Base-by-base conservation (phyloP, 75 land plant species). In the Gnetum montanum region DNA sequence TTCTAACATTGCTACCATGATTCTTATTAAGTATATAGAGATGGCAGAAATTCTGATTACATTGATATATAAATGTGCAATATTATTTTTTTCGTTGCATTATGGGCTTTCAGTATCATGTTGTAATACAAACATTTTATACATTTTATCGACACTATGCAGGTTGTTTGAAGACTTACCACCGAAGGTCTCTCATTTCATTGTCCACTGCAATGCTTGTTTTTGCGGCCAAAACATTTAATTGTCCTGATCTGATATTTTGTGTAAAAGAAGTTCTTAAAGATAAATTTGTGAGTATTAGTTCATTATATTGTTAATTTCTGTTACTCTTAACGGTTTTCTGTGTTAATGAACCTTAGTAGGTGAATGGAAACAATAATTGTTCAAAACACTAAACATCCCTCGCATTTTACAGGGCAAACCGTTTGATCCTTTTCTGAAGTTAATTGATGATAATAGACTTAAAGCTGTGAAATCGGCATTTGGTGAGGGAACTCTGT, bases 391-490 rank as follows among this genome's bases (percentile, higher is more conserved):
- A n/a, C n/a, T n/a, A n/a, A n/a, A 6, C 10, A 19, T 64, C 34
- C 31, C 29, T 27, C 43, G 25, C 40, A 41, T 49, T 33, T 43
- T 23, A 33, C 50, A 4, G 56, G 66, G 27, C 52, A 40, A 53
- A 53, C 43, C 90, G 99, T 81, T 67, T 50, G 99, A 95, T 74
- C 99, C 99, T 24, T 95, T 74, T 72, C 62, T 95, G 34, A 54
- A 65, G 31, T 50, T 95, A 40, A 65, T 75, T 43, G 85, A 80
- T 30, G 97, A 86, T 54, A 35, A 44, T 62, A 84, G 70, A 48
- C 69, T 95, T 38, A 70, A 66, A 47, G 78, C 72, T 49, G 62
- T 74, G 49, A 59, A 60, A 18, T 33, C 53, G 2, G 52, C 59
- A 52, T 10, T 54, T 25, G 29, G 49, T 16, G 40, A 46, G 27